These are phyloP conservation scores for Cucurbita ficifolia DNA, from an alignment of 306 rosid genomes.

Conservation along the genomic window DNA sequence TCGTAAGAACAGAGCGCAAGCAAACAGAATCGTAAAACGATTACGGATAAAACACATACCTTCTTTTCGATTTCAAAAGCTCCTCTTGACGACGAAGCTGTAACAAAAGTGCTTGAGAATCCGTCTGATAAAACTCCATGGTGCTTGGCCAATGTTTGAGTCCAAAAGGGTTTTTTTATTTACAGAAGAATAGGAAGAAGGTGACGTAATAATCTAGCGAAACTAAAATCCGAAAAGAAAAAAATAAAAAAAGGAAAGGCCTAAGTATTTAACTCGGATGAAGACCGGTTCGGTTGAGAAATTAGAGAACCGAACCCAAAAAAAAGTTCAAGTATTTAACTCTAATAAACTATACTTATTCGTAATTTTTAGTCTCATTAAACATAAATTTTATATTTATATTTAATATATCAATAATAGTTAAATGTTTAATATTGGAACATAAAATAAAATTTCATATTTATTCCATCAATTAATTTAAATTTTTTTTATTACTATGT, in stretches of 20 bases:
- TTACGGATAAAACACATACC: conserved; percentile 10
- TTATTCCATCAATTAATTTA: no score
- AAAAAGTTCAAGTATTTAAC: no score
- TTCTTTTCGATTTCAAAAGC: conserved; percentile 37
- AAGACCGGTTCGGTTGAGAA: neutral
- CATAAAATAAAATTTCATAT: no score
- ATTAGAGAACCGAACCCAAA: neutral
- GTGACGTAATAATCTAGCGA: neutral
- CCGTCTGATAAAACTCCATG: conserved; percentile 23
- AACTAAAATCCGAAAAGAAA: neutral
- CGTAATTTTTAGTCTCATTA: no score
- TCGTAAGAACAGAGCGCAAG: neutral
- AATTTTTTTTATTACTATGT: no score
- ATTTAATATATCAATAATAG: no score
- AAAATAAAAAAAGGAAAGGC: neutral
- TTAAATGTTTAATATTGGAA: no score
- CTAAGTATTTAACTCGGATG: neutral
- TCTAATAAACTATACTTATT: no score
- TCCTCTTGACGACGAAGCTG: conserved; percentile 32
- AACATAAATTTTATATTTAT: no score
- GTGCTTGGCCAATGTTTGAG: neutral
- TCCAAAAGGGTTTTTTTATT: neutral
- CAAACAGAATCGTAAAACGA: neutral
- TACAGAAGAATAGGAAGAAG: neutral
- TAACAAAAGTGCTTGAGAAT: conserved; percentile 16